Evolutionary conservation across 2,329 filamentous ascomycete genomes (phyloP), one percentile per base, ranked within the genome.

Genomic region (Diaporthe vaccinii): DNA sequence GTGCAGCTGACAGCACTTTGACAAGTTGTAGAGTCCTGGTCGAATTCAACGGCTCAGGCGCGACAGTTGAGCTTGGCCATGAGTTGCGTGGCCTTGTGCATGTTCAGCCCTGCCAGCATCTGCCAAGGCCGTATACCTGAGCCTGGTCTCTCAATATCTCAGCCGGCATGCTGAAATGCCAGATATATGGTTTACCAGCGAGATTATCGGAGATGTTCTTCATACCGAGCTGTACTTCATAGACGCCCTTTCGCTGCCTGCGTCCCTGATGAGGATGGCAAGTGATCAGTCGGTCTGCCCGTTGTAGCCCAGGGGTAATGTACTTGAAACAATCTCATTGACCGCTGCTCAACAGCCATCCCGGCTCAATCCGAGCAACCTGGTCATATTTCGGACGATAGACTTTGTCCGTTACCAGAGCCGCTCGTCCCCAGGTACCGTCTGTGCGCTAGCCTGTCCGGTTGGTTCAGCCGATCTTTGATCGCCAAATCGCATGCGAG

Each of bases 381-480:
- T 68, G 46, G 65, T 69, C 49, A 22, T 39, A 14, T 15, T 41
- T 55, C 46, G 34, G 49, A 69, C 49, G 49, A 55, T 55, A 69
- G 65, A 53, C 65, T 55, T 41, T 28, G 65, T 31, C 65, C 65
- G 34, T 55, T 39, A 53, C 49, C 34, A 55, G 17, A n/a, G 25
- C 25, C 25, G 65, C 22, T n/a, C 17, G 22, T 39, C 15, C 22
- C 46, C 49, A 55, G 46, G 31, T 49, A 10, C 2, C 10, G 49
- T 69, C 65, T 69, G 65, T 69, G 65, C 65, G 49, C n/a, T 41
- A 55, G 65, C 49, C 65, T 55, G 49, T 55, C 49, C 65, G 65
- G 65, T 55, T 69, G 34, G 65, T 55, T 69, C n/a, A 25, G 65
- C 65, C 49, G 65, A 69, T 69, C 65, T 55, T 69, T 69, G 65